Evolutionary conservation across 2,329 filamentous ascomycete genomes (phyloP), one percentile per base, ranked within the genome.

Genomic region (Botrytis elliptica): DNA sequence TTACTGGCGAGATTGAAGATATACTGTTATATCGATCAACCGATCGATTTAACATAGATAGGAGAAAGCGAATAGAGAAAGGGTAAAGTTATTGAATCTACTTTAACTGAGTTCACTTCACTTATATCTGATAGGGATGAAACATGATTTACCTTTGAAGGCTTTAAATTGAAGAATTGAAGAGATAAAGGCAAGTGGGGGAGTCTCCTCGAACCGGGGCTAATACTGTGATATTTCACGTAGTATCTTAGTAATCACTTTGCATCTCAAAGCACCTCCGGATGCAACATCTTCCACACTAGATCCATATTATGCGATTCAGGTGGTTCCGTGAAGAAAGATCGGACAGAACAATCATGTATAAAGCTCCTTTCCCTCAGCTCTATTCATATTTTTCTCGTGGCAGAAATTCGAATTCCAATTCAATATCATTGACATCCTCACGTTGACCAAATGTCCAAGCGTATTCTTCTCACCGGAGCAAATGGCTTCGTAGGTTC

Each of bases 401-500:
- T 9, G 25, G 1, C 33, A 52, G 12, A 0, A 38, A n/a, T 52
- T 67, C 16, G 29, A 10, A 10, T 46, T 38, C 10, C 14, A 52
- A 49, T 36, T 60, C 4, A n/a, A 6, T n/a, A 52, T 14, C 12
- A 29, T 29, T 18, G 44, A 20, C 40, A 64, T 33, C 10, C 49
- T 44, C 7, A 33, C 29, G 22, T 29, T 18, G 44, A n/a, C 33
- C 75, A 16, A 74, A 78, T 78, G 76, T 66, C 75, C 12, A 74
- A 77, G 69, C 62, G 75, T 22, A 74, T 81, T n/a, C 78, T 81
- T 29, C 77, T 81, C 52, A 81, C 80, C 10, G 80, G 80, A 4
- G 79, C 79, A 46, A 81, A 80, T 72, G 80, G 80, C 29, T 81
- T 80, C 68, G 73, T 81, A 2, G 80, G 76, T 12, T 77, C 78